phyloP scores from a whole-genome alignment of 2,329 filamentous ascomycete species.

The Pestalotiopsis sp. region DNA sequence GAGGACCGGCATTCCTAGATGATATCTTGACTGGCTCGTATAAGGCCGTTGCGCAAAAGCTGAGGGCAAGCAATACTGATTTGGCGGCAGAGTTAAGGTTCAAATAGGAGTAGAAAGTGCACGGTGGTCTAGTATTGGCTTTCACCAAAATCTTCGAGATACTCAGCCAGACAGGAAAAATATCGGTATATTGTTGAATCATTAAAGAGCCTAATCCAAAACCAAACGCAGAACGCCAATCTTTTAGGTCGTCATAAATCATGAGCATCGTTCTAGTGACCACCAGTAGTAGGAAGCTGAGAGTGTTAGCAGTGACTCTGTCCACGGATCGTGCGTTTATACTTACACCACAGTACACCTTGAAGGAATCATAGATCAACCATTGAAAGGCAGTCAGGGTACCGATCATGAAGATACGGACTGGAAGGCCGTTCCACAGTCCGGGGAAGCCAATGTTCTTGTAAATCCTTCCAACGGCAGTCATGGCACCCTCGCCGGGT shows the following conservation, averaged over 20 bases:
- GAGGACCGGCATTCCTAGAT: slow-evolving; percentile 35
- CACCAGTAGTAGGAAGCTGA: slow-evolving; percentile 18
- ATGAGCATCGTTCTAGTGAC: slow-evolving; percentile 12
- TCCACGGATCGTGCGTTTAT: background rate
- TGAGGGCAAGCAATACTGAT: background rate
- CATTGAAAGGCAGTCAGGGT: slow-evolving; percentile 80
- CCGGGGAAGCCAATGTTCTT: slow-evolving; percentile 80
- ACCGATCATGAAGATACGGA: slow-evolving; percentile 84
- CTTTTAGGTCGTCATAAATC: background rate
- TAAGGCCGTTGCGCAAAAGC: slow-evolving; percentile 9
- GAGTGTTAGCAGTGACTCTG: background rate
- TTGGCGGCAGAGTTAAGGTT: background rate
- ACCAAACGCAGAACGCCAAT: background rate
- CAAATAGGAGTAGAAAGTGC: background rate
- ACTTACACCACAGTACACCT: slow-evolving; percentile 16
- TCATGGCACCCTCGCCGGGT: slow-evolving; percentile 73
- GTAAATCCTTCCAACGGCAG: slow-evolving; percentile 75
- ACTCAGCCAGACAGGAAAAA: background rate
- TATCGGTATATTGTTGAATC: background rate
- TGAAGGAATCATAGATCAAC: slow-evolving; percentile 71
- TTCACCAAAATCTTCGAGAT: background rate
- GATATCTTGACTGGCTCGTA: slow-evolving; percentile 35
- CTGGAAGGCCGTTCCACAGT: slow-evolving; percentile 85
- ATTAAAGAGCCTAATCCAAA: background rate
- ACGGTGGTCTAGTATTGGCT: background rate